These are phyloP conservation scores for Amaranthus tricolor DNA, from an alignment of 179 eudicot species.

Conservation along the genomic window DNA sequence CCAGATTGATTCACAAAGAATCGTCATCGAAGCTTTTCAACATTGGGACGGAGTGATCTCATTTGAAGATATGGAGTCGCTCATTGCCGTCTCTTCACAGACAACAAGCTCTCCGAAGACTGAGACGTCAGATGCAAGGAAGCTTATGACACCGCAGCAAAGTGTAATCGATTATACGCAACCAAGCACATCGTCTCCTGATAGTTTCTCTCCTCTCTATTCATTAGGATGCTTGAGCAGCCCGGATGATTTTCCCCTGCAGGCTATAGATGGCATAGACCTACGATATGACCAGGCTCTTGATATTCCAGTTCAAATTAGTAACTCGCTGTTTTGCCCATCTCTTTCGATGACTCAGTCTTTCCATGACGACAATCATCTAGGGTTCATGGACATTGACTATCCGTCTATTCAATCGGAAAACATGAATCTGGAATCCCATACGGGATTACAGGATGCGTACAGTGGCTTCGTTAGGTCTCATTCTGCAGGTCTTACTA, in stretches of 20 bases:
- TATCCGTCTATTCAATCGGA: slow-evolving; percentile 41
- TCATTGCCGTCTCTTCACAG: slow-evolving; percentile 30
- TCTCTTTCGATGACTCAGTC: slow-evolving; percentile 43
- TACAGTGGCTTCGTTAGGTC: slow-evolving; percentile 38
- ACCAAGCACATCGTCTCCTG: slow-evolving; percentile 37
- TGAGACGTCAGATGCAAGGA: slow-evolving; percentile 30
- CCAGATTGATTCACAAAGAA: slow-evolving; percentile 42
- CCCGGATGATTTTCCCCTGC: slow-evolving; percentile 51
- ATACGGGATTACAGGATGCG: slow-evolving; percentile 37
- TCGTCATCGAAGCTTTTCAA: slow-evolving; percentile 40
- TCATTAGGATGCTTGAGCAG: slow-evolving; percentile 41
- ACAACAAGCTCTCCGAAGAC: slow-evolving; percentile 24
- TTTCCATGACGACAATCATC: slow-evolving; percentile 47
- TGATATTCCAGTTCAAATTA: slow-evolving; percentile 38
- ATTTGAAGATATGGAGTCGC: slow-evolving; percentile 39
- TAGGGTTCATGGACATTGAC: slow-evolving; percentile 43
- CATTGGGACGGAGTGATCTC: slow-evolving; percentile 45
- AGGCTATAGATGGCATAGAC: slow-evolving; percentile 44
- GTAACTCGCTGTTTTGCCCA: slow-evolving; percentile 43
- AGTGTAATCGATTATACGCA: slow-evolving; percentile 30
- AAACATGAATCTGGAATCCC: slow-evolving; percentile 37
- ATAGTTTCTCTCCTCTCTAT: slow-evolving; percentile 45
- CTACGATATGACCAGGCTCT: slow-evolving; percentile 43
- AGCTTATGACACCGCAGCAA: slow-evolving; percentile 24
- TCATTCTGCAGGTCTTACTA: slow-evolving; percentile 29